Evolutionary conservation across 2,329 filamentous ascomycete species (phyloP).

Genomic region (Pseudonectria buxi): DNA sequence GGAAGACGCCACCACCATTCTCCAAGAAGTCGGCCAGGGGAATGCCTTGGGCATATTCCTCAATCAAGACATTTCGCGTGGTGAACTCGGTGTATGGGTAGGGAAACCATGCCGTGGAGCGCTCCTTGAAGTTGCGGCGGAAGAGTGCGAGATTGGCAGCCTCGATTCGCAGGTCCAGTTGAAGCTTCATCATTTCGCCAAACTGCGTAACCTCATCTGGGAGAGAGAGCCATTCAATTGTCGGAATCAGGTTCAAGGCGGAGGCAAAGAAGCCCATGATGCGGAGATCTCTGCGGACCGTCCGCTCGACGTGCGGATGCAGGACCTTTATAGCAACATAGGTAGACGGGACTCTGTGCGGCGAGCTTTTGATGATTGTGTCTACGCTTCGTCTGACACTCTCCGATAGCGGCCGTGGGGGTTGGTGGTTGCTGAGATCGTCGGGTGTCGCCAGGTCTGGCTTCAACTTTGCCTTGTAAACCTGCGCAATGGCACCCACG

Average conservation of each 20-base stretch:
- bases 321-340: conserved; percentile 96
- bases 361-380: conserved; percentile 77
- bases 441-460: conserved; percentile 63
- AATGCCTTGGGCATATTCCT: conserved; percentile 94
- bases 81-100: conserved; percentile 91
- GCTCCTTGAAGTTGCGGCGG: conserved; percentile 80
- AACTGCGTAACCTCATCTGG: conserved; percentile 93
- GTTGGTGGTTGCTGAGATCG: conserved; percentile 44
- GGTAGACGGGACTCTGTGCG: conserved; percentile 76
- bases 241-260: conserved; percentile 77
- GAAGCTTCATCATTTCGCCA: conserved; percentile 97
- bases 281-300: conserved; percentile 79
- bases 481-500: conserved; percentile 93
- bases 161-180: conserved; percentile 91
- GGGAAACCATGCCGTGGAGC: conserved; percentile 93
- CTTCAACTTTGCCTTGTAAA: conserved; percentile 92
- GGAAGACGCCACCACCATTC: conserved; percentile 85
- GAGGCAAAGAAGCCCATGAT: conserved; percentile 94
- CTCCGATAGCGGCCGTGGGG: conserved; percentile 47
- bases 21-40: conserved; percentile 85
- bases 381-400: conserved; percentile 78
- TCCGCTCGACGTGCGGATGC: conserved; percentile 83
- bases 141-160: conserved; percentile 84
- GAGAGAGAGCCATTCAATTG: conserved; percentile 94
- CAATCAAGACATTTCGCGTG: conserved; percentile 84